These are phyloP conservation scores for Alloteropsis semialata DNA, from an alignment of 176 grass and related monocot genomes.

Conservation along the genomic window DNA sequence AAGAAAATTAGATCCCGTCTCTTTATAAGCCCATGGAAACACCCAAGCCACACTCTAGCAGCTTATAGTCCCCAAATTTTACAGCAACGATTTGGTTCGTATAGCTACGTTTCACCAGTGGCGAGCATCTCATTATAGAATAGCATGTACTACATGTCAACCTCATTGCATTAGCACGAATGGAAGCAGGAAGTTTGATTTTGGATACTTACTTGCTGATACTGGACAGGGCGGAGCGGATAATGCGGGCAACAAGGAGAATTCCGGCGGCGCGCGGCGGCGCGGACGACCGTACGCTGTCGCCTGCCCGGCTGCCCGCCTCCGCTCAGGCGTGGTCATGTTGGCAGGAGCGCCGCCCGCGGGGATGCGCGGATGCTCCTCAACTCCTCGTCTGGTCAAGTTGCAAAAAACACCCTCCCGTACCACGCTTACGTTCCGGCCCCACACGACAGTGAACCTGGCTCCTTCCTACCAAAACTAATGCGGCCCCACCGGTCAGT, in stretches of 20 bases:
- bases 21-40: neutral
- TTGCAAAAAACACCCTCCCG: neutral
- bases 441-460: slow-evolving; percentile 18
- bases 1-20: neutral
- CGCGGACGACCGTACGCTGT: neutral
- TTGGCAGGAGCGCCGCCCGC: neutral
- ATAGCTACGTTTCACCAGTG: neutral
- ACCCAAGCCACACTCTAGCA: neutral
- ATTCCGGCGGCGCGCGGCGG: neutral
- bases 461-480: neutral
- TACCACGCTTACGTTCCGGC: neutral
- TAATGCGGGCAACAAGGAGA: neutral
- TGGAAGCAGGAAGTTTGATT: neutral
- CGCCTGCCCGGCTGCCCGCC: neutral
- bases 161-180: neutral
- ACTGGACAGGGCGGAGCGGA: slow-evolving; percentile 2
- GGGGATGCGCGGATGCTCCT: neutral
- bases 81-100: neutral
- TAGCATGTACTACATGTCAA: neutral
- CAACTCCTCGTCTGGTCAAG: neutral
- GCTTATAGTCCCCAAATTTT: neutral
- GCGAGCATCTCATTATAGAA: neutral
- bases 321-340: slow-evolving; percentile 3
- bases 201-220: slow-evolving; percentile 28
- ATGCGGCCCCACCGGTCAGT: neutral